Percentiles rank a stretch among this genome's conserved stretches.
These are phyloP conservation scores for Candida arabinofermentans DNA, from an alignment of 805 yeast species.

Conservation along the genomic window DNA sequence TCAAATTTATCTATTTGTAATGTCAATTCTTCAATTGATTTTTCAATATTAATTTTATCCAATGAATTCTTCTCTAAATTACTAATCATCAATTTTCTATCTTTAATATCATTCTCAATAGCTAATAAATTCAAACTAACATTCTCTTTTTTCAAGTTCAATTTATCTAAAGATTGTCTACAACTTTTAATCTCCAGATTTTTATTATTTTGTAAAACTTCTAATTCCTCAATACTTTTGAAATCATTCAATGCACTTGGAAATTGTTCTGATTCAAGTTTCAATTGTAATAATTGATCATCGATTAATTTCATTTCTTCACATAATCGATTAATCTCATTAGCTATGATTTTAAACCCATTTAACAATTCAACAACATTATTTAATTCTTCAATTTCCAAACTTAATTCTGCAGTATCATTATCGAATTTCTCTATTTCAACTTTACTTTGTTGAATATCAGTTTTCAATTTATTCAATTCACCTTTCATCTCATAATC, in stretches of 20 bases:
- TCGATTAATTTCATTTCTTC: constrained; percentile 31
- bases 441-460: not conserved
- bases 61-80: constrained; percentile 47
- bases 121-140: constrained; percentile 40
- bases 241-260: constrained; percentile 6
- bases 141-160: constrained; percentile 41
- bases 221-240: constrained; percentile 43
- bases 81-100: constrained; percentile 47
- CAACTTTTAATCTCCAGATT: constrained; percentile 36
- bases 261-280: constrained; percentile 8
- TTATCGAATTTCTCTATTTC: not conserved
- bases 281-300: constrained; percentile 17
- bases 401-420: no score
- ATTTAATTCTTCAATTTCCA: constrained; percentile 24
- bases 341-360: no score
- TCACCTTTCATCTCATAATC: constrained; percentile 2
- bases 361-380: no score
- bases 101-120: constrained; percentile 49
- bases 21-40: constrained; percentile 26
- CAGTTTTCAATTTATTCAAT: not conserved
- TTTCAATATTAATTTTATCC: constrained; percentile 41
- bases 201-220: constrained; percentile 37
- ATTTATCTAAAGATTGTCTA: constrained; percentile 32
- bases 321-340: constrained; percentile 33
- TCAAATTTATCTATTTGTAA: constrained; percentile 21